phyloP scores from a whole-genome alignment of 2,329 filamentous ascomycete species.

The Erysiphe pulchra region DNA sequence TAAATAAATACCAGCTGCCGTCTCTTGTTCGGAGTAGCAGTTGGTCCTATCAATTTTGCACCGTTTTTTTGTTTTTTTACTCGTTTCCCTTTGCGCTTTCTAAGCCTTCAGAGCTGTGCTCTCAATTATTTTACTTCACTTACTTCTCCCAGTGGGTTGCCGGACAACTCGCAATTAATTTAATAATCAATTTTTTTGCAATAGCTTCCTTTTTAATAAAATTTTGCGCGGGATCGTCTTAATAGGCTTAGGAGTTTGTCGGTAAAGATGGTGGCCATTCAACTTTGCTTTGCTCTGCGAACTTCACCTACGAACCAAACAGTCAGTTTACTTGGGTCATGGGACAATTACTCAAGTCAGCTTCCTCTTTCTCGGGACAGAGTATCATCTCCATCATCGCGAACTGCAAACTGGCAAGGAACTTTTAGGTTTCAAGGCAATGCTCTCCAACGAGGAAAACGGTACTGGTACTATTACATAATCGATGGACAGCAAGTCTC shows the following conservation, averaged over 20 bases:
- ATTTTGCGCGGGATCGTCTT: no score
- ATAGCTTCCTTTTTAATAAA: no score
- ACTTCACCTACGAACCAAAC: constrained; percentile 93
- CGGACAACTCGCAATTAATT: no score
- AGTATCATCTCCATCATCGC: constrained; percentile 43
- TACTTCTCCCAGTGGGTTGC: no score
- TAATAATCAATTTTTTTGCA: no score
- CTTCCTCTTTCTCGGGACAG: constrained; percentile 82
- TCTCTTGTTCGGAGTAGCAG: no score
- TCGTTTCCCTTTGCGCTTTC: no score
- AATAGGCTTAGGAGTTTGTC: no score
- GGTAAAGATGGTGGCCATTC: constrained; percentile 53
- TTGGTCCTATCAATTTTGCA: no score
- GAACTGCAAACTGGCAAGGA: constrained; percentile 60
- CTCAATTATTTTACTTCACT: constrained; percentile 1
- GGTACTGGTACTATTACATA: constrained; percentile 99
- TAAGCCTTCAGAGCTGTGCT: no score
- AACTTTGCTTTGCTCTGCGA: constrained; percentile 87
- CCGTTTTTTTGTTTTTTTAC: no score
- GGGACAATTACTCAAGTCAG: constrained; percentile 91
- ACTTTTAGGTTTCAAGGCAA: constrained; percentile 85
- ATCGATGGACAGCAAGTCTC: constrained; percentile 97
- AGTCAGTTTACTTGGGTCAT: constrained; percentile 89
- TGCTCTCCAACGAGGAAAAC: constrained; percentile 64
- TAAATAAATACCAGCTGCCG: no score